phyloP scores from a whole-genome alignment of 768 basidiomycete genomes.

The Chalciporus pseudorubinellus region DNA sequence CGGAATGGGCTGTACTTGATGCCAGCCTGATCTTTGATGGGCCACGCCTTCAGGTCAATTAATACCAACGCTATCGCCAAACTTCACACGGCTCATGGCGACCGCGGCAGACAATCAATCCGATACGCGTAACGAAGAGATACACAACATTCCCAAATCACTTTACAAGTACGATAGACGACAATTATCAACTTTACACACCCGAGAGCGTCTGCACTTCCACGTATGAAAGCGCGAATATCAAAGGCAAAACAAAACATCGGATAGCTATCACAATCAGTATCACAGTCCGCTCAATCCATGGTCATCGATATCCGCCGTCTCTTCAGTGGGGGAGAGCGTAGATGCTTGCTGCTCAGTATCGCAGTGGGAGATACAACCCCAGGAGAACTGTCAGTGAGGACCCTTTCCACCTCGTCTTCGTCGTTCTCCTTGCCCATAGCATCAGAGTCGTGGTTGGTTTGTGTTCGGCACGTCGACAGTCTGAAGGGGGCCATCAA shows the following conservation, averaged over 20 bases:
- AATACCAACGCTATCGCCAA: constrained; percentile 14
- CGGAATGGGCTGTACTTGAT: constrained; percentile 24
- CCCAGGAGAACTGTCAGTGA: constrained; percentile 19
- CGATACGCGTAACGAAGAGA: constrained; percentile 14
- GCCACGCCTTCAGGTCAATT: constrained; percentile 8
- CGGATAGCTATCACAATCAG: constrained; percentile 22
- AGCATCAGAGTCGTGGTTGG: constrained; percentile 8
- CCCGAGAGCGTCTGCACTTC: constrained; percentile 2
- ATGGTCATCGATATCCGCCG: constrained; percentile 41
- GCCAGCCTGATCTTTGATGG: constrained; percentile 29
- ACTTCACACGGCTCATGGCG: constrained; percentile 20
- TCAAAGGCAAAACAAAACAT: constrained; percentile 1
- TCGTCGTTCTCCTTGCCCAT: constrained; percentile 29
- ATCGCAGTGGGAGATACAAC: constrained; percentile 21
- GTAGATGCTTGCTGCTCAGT: constrained; percentile 16
- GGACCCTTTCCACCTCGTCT: constrained; percentile 34
- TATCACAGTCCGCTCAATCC: constrained; percentile 12
- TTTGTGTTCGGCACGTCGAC: constrained; percentile 37
- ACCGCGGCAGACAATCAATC: neutral
- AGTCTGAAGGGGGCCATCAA: constrained; percentile 56
- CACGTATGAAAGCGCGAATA: neutral
- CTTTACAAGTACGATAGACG: constrained; percentile 33
- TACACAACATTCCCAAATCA: constrained; percentile 32
- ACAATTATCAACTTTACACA: constrained; percentile 8
- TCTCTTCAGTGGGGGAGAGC: constrained; percentile 49